These are phyloP conservation scores for Perkinsus chesapeaki DNA, from an alignment of 169 alveolate species.

Conservation along the genomic window DNA sequence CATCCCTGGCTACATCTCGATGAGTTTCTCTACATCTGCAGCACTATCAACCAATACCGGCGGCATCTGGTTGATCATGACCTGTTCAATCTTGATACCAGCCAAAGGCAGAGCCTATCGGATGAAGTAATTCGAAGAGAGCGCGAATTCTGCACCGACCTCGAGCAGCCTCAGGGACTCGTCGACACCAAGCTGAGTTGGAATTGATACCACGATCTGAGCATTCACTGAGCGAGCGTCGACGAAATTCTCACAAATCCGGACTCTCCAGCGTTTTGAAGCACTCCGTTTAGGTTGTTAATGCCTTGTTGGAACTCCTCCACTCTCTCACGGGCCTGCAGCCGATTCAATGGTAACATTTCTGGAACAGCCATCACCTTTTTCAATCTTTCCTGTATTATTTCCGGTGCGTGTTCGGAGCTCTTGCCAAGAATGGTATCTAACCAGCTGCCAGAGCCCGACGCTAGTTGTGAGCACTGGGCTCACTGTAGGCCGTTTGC, in stretches of 20 bases:
- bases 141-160: background rate
- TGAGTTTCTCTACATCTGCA: background rate
- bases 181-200: background rate
- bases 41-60: background rate
- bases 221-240: background rate
- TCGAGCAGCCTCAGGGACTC: background rate
- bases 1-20: background rate
- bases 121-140: background rate
- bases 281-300: background rate
- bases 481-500: background rate
- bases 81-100: background rate
- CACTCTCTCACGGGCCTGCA: background rate
- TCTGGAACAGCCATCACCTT: background rate
- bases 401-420: background rate
- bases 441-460: background rate
- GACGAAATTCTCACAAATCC: background rate
- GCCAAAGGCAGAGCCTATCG: background rate
- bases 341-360: too few relatives aligned
- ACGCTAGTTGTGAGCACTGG: background rate
- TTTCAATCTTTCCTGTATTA: background rate
- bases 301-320: background rate
- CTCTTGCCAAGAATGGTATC: background rate
- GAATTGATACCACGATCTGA: background rate
- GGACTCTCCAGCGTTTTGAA: background rate
- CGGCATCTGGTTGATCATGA: background rate